Conservation (phyloP, 2,329 filamentous ascomycete genomes). For the Cladobotryum protrusum region DNA sequence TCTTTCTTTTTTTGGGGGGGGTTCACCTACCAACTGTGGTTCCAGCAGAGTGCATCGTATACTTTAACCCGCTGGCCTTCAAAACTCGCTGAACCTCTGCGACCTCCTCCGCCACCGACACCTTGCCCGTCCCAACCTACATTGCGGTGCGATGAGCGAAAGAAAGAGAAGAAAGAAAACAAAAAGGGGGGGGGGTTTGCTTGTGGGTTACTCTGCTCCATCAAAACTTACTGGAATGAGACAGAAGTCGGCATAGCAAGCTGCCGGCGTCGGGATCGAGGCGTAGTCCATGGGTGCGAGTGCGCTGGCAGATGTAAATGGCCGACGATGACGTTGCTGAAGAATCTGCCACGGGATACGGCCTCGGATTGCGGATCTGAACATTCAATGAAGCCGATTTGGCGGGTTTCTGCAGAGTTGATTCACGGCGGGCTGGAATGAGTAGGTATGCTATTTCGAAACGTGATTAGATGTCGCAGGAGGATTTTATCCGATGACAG, state of each 20-base stretch:
- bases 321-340: neutral
- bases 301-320: neutral
- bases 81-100: slow-evolving; percentile 84
- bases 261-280: slow-evolving; percentile 56
- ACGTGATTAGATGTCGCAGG: neutral
- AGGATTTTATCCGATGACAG: neutral
- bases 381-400: slow-evolving; percentile 5
- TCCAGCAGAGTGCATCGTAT: slow-evolving; percentile 87
- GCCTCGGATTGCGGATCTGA: neutral
- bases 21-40: slow-evolving; percentile 70
- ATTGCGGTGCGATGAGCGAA: neutral
- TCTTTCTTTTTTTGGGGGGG: neutral
- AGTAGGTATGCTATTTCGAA: no score
- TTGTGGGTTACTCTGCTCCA: no score
- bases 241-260: slow-evolving; percentile 86
- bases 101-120: slow-evolving; percentile 75
- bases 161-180: no score
- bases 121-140: slow-evolving; percentile 71
- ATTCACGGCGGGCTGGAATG: no score
- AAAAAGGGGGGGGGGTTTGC: no score
- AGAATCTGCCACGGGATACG: neutral
- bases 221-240: slow-evolving; percentile 70
- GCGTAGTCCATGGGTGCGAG: slow-evolving; percentile 37
- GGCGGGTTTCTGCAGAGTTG: neutral
- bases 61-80: slow-evolving; percentile 71